Percentiles rank a stretch among this genome's conserved stretches.
phyloP scores from a whole-genome alignment of 495 filamentous ascomycete species.

The Neurospora sp. region DNA sequence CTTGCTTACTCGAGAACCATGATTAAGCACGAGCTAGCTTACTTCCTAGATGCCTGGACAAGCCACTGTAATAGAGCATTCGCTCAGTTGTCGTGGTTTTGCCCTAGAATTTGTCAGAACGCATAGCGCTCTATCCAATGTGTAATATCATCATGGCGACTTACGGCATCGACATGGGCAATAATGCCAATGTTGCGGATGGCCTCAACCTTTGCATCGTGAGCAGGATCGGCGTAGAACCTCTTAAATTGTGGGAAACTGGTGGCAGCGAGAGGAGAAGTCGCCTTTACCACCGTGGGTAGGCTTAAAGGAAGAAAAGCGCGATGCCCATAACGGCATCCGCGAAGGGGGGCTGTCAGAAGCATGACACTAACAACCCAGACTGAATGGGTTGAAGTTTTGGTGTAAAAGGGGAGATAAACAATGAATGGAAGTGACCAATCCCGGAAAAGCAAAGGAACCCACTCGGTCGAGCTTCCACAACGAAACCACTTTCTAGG shows the following conservation, averaged over 20 bases:
- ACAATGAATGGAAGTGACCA: not conserved
- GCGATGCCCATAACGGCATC: slow-evolving; percentile 10
- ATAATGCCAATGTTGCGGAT: slow-evolving; percentile 98
- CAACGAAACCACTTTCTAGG: not conserved
- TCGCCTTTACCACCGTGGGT: not conserved
- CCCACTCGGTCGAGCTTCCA: not conserved
- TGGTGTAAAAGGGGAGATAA: not conserved
- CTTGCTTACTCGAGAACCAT: not conserved
- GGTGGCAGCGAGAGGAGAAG: not conserved
- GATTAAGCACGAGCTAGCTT: slow-evolving; percentile 13
- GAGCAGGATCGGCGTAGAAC: slow-evolving; percentile 2
- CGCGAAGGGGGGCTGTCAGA: not conserved
- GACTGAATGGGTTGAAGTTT: not conserved
- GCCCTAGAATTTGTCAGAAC: slow-evolving; percentile 41
- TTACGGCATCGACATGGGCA: slow-evolving; percentile 92
- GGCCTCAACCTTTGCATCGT: slow-evolving; percentile 28
- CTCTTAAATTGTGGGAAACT: not conserved
- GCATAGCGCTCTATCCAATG: not conserved
- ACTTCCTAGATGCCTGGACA: slow-evolving; percentile 78
- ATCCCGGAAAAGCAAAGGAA: not conserved
- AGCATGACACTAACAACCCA: slow-evolving; percentile 10
- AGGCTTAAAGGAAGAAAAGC: not conserved
- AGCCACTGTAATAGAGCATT: slow-evolving; percentile 96
- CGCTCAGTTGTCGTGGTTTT: slow-evolving; percentile 99
- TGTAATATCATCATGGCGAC: slow-evolving; percentile 15